A percentile compares a stretch with the other conserved stretches of the same genome.
Evolutionary conservation across 208 protist species (phyloP).

Genomic region (Wallacemonas sp.): DNA sequence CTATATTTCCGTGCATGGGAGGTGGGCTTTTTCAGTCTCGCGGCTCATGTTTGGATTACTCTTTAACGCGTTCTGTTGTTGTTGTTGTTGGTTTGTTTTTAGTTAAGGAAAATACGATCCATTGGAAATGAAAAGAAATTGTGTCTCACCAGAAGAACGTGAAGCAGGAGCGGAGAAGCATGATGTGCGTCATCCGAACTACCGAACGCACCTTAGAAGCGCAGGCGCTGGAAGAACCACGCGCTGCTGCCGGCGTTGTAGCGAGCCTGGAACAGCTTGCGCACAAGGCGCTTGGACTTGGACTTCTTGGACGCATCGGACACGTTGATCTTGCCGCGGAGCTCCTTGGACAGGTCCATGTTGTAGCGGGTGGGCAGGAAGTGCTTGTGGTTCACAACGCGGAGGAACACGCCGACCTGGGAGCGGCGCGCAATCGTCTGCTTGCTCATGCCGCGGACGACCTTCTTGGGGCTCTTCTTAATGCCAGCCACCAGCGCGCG

Average conservation of each 20-base stretch:
- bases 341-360: slow-evolving; percentile 91
- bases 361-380: slow-evolving; percentile 98
- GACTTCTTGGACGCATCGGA: slow-evolving; percentile 90
- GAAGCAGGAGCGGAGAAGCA: neutral
- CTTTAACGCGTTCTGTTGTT: too few species aligned
- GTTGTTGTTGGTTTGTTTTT: neutral
- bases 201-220: slow-evolving; percentile 93
- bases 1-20: too few species aligned
- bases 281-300: slow-evolving; percentile 80
- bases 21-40: too few species aligned
- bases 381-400: slow-evolving; percentile 98
- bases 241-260: slow-evolving; percentile 97
- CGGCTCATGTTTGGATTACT: too few species aligned
- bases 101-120: slow-evolving; percentile 15
- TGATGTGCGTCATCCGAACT: too few species aligned
- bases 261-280: slow-evolving; percentile 93
- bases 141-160: slow-evolving; percentile 13
- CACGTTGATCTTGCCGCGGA: slow-evolving; percentile 92
- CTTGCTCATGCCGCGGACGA: slow-evolving; percentile 95
- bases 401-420: slow-evolving; percentile 96
- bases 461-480: slow-evolving; percentile 95
- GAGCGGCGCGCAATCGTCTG: slow-evolving; percentile 93
- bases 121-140: slow-evolving; percentile 17
- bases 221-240: slow-evolving; percentile 99
- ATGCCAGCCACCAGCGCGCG: slow-evolving; percentile 96